Percentiles rank a stretch among this genome's conserved stretches.
These are phyloP conservation scores for Salix koriyanagi DNA, from an alignment of 345 rosid species.

Conservation along the genomic window DNA sequence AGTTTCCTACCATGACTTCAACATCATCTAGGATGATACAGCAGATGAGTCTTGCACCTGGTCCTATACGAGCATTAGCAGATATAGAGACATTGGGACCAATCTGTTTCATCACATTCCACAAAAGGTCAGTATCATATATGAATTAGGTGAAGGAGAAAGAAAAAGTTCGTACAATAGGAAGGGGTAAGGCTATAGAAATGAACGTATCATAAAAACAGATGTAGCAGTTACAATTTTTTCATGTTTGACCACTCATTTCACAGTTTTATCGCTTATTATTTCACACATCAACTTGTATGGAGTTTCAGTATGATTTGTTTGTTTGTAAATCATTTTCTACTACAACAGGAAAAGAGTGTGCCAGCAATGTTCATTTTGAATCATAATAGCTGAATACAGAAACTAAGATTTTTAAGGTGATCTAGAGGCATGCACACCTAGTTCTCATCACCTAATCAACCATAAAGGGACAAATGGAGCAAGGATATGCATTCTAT, in stretches of 20 bases:
- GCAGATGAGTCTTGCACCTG: slow-evolving; percentile 29
- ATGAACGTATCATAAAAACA: not conserved
- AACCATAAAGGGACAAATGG: not conserved
- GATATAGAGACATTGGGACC: slow-evolving; percentile 36
- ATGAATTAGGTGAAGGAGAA: not conserved
- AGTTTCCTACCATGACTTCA: slow-evolving; percentile 26
- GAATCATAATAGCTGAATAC: not conserved
- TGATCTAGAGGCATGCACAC: not conserved
- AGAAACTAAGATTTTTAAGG: not conserved
- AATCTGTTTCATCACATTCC: slow-evolving; percentile 20
- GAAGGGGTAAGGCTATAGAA: not conserved
- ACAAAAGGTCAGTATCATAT: not conserved
- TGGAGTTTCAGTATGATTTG: not conserved
- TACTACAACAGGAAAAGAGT: not conserved
- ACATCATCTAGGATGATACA: slow-evolving; percentile 30
- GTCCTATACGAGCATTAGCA: slow-evolving; percentile 29
- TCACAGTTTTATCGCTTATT: not conserved
- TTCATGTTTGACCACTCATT: not conserved
- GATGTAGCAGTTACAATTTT: not conserved
- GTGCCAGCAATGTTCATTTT: not conserved
- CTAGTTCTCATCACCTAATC: not conserved
- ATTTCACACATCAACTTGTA: not conserved
- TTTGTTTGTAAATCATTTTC: not conserved
- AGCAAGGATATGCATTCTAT: not conserved
- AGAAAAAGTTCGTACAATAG: not conserved